Evolutionary conservation across 148 eudicot species (phyloP), one percentile per base, ranked within the genome.

Genomic region (Euryodendron excelsum): DNA sequence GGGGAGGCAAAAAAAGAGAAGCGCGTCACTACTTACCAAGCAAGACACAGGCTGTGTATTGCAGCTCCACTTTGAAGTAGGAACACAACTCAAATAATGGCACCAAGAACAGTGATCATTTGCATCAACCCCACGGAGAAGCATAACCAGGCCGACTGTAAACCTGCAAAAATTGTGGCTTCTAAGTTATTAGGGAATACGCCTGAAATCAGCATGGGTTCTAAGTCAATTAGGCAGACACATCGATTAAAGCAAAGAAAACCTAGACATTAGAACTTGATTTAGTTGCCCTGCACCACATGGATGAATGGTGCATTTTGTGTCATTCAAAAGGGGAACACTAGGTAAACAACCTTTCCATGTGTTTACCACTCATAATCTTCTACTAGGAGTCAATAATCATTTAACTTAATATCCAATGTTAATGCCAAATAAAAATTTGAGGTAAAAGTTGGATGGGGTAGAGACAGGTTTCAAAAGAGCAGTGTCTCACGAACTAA

Each of bases 91-190:
- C 78, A 93, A 72, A 74, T 95, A 90, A 82, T 89, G 98, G 88
- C 98, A 93, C 96, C 98, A 93, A 23, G 97, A 93, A 61, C 98
- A 95, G 61, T 86, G 87, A n/a, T 91, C 88, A 69, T 93, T 91
- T 21, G 83, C 87, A 78, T 95, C 87, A 60, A 82, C 85, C 45
- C 92, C 97, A 33, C 81, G 94, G 70, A 93, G 90, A 56, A 92
- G 85, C 89, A 89, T 23, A 62, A 85, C 81, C 36, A 91, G 73
- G 39, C 87, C 94, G 76, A 84, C 85, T 15, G 86, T 72, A 65
- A 91, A 90, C 81, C 97, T 95, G 88, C 74, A 78, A 58, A 77
- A 72, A 74, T 73, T 21, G 75, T 39, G 18, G 10, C 18, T 73
- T 28, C 39, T 2, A 63, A 80, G 56, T 25, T 18, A 79, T 61